phyloP scores from a whole-genome alignment of 768 basidiomycete genomes.

The Suillus weaverae region DNA sequence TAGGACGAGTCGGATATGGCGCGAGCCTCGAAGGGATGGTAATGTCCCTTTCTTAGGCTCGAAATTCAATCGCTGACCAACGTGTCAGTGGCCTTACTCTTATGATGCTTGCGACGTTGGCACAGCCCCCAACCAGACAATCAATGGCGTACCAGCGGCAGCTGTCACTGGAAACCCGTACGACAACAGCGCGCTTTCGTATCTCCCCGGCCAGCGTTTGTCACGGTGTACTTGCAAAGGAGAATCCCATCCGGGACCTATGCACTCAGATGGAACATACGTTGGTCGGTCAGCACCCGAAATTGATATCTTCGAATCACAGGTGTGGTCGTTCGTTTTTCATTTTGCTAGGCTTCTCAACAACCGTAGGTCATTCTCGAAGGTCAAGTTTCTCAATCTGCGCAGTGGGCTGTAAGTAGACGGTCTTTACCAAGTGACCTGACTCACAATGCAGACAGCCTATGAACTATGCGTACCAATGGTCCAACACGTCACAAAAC shows the following conservation, averaged over 20 bases:
- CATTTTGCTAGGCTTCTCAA: conserved; percentile 2
- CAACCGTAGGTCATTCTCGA: conserved; percentile 34
- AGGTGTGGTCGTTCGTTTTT: conserved; percentile 39
- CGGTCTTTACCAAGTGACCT: not conserved
- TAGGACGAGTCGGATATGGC: conserved; percentile 85
- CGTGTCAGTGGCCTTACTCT: conserved; percentile 71
- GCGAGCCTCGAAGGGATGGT: conserved; percentile 84
- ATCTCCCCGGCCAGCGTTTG: conserved; percentile 83
- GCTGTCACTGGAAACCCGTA: conserved; percentile 61
- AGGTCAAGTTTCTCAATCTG: conserved; percentile 80
- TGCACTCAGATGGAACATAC: conserved; percentile 72
- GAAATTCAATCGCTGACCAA: conserved; percentile 8
- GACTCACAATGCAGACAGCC: conserved; percentile 46
- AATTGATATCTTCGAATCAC: conserved; percentile 89
- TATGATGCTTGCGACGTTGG: conserved; percentile 92
- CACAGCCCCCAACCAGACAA: conserved; percentile 82
- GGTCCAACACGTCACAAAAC: conserved; percentile 65
- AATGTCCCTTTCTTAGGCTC: conserved; percentile 19
- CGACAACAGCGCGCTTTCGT: conserved; percentile 63
- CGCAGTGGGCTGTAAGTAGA: conserved; percentile 71
- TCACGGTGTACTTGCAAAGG: conserved; percentile 87
- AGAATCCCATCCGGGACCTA: conserved; percentile 87
- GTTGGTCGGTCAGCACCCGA: conserved; percentile 85
- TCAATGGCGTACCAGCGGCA: conserved; percentile 60
- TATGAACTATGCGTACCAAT: conserved; percentile 71